Evolutionary conservation across 2,329 filamentous ascomycete species (phyloP).

Genomic region (Sclerotinia spermophila): DNA sequence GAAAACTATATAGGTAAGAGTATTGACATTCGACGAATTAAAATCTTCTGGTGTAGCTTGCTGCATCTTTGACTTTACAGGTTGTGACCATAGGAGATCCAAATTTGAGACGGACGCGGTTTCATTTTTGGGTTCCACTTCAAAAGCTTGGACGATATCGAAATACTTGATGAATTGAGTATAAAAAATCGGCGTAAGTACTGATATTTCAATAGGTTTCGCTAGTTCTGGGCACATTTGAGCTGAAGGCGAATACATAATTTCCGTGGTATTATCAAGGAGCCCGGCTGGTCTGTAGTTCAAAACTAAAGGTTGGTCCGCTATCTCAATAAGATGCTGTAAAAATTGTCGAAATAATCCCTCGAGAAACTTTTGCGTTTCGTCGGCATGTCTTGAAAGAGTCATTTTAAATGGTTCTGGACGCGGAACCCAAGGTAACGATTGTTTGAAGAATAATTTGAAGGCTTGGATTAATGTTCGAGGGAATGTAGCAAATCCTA

Average conservation of each 20-base stretch:
- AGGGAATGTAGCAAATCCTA: constrained; percentile 62
- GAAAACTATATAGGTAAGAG: background rate
- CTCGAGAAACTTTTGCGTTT: constrained; percentile 48
- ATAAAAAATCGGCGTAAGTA: constrained; percentile 66
- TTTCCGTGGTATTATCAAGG: constrained; percentile 38
- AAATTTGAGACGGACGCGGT: background rate
- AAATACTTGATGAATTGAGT: constrained; percentile 61
- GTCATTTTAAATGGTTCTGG: constrained; percentile 59
- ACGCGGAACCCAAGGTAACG: constrained; percentile 61
- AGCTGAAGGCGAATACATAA: constrained; percentile 39
- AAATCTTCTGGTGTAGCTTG: background rate
- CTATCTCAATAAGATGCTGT: constrained; percentile 47
- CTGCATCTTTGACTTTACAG: background rate
- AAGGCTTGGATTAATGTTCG: constrained; percentile 60
- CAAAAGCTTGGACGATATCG: background rate
- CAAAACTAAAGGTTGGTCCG: constrained; percentile 45
- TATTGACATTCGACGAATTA: background rate
- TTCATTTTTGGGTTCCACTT: constrained; percentile 1
- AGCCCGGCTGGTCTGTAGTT: constrained; percentile 53
- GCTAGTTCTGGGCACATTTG: constrained; percentile 19
- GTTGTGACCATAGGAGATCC: background rate
- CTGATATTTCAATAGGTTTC: constrained; percentile 49
- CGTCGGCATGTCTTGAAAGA: constrained; percentile 51
- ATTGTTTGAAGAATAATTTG: constrained; percentile 52
- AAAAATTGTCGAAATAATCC: constrained; percentile 48